Conservation (phyloP, 75 land plant genomes). For the Gnetum montanum region DNA sequence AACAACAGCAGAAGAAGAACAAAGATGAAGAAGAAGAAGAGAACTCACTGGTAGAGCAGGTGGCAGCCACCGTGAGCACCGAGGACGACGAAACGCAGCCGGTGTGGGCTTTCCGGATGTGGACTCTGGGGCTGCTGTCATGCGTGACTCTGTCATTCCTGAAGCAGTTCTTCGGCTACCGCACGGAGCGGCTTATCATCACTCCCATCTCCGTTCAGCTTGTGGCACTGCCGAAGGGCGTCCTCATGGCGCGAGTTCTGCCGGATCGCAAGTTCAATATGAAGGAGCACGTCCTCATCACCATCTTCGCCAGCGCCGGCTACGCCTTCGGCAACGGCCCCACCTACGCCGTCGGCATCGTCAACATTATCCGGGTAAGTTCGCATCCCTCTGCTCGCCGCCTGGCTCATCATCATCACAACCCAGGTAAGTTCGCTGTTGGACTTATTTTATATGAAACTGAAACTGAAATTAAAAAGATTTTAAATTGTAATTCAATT, state of each 20-base stretch:
- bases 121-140: conserved; percentile 55
- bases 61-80: conserved; percentile 44
- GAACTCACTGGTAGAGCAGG: conserved; percentile 52
- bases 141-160: conserved; percentile 54
- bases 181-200: conserved; percentile 53
- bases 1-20: background rate
- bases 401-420: conserved; percentile 51
- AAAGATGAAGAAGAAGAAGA: conserved; percentile 8
- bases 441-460: too few species aligned
- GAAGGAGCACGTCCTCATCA: conserved; percentile 76
- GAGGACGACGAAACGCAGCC: conserved; percentile 47
- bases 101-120: conserved; percentile 77
- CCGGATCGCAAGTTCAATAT: conserved; percentile 40
- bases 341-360: conserved; percentile 55
- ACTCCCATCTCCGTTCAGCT: conserved; percentile 54
- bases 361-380: conserved; percentile 60
- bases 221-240: conserved; percentile 50
- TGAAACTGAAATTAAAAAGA: too few species aligned
- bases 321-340: conserved; percentile 35
- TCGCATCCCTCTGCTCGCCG: conserved; percentile 48
- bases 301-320: conserved; percentile 76
- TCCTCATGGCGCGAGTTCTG: conserved; percentile 39
- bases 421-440: conserved; percentile 37
- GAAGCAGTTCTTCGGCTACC: conserved; percentile 67
- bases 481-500: too few species aligned